Evolutionary conservation across 306 rosid species (phyloP).

Genomic region (Chamaecrista fasciculata): DNA sequence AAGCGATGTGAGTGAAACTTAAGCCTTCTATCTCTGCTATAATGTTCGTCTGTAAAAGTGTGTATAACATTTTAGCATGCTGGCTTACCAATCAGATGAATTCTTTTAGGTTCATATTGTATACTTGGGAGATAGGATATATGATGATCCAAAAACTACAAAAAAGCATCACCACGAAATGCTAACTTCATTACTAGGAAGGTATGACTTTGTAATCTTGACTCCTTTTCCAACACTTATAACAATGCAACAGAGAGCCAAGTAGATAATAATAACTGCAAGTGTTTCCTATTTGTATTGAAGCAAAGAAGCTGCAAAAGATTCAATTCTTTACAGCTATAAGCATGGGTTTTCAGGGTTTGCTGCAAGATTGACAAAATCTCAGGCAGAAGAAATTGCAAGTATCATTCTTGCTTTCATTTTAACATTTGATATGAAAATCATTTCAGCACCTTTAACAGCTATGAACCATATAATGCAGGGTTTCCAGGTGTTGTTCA

Average conservation of each 20-base stretch:
- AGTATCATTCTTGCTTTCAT: slow-evolving; percentile 34
- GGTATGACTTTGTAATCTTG: slow-evolving; percentile 41
- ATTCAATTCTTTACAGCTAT: slow-evolving; percentile 71
- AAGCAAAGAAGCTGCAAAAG: slow-evolving; percentile 72
- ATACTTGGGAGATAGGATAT: slow-evolving; percentile 59
- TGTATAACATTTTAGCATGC: slow-evolving; percentile 10
- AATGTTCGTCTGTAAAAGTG: slow-evolving; percentile 5
- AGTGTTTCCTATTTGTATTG: slow-evolving; percentile 32
- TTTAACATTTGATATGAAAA: slow-evolving; percentile 1
- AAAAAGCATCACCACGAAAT: slow-evolving; percentile 53
- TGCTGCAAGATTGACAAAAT: slow-evolving; percentile 70
- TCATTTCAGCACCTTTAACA: slow-evolving; percentile 30
- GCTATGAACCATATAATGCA: slow-evolving; percentile 34
- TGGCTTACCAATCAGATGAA: slow-evolving; percentile 9
- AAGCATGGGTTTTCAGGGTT: slow-evolving; percentile 86
- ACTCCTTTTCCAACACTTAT: slow-evolving; percentile 15
- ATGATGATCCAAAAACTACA: slow-evolving; percentile 47
- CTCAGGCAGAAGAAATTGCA: slow-evolving; percentile 59
- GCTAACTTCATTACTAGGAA: slow-evolving; percentile 59
- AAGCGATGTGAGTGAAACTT: slow-evolving; percentile 46
- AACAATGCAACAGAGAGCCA: slow-evolving; percentile 2
- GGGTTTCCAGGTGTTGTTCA: slow-evolving; percentile 64
- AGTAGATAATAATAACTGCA: neutral
- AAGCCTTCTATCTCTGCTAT: slow-evolving; percentile 13
- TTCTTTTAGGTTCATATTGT: slow-evolving; percentile 66